phyloP scores from a whole-genome alignment of 2,329 filamentous ascomycete genomes.

The Cladophialophora yegresii region DNA sequence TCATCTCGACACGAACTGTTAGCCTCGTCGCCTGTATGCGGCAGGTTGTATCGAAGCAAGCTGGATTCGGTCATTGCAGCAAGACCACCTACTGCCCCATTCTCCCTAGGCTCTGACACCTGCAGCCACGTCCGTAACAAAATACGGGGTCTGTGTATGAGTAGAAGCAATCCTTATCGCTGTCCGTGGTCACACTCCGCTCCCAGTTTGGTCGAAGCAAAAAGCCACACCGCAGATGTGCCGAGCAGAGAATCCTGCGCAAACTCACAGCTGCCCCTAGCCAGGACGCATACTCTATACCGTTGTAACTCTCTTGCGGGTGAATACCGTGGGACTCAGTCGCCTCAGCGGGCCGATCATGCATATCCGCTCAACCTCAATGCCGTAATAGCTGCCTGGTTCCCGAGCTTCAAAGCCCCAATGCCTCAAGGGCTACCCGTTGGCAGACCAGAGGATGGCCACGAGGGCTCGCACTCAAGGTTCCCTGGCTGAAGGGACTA shows the following conservation, averaged over 20 bases:
- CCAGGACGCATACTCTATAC: not conserved
- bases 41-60: not conserved
- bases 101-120: not conserved
- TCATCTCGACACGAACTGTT: not conserved
- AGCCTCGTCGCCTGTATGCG: not conserved
- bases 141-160: not conserved
- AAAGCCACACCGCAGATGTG: conserved; percentile 6
- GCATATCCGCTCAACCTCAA: not conserved
- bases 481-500: not conserved
- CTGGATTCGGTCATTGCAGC: not conserved
- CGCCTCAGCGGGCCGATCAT: not conserved
- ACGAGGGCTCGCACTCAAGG: not conserved
- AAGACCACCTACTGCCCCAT: not conserved
- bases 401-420: not conserved
- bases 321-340: not conserved
- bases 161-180: conserved; percentile 8
- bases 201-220: conserved; percentile 1
- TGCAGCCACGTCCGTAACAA: conserved; percentile 9
- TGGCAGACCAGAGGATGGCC: not conserved
- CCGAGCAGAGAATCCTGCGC: not conserved
- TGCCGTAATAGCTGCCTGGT: not conserved
- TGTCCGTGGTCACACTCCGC: conserved; percentile 5
- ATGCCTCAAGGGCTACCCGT: not conserved
- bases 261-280: not conserved
- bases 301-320: not conserved